A percentile compares a stretch with the other conserved stretches of the same genome.
phyloP scores from a whole-genome alignment of 352 stramenopile species.

The Globisporangium sylvaticum region DNA sequence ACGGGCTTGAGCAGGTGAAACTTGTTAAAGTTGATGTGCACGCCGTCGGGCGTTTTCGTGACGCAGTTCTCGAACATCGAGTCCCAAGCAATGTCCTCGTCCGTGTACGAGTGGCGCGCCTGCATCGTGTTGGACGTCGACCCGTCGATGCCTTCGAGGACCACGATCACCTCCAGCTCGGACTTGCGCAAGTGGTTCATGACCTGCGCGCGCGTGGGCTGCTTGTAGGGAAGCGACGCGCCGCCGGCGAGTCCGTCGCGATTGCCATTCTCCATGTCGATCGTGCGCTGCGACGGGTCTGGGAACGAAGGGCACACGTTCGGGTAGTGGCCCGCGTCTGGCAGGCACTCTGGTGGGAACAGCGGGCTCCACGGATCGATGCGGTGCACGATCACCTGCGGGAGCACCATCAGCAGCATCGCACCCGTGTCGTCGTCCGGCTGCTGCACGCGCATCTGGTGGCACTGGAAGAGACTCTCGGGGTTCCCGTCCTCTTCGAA shows the following conservation, averaged over 20 bases:
- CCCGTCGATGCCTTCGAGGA: constrained; percentile 82
- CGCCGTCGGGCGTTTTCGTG: constrained; percentile 38
- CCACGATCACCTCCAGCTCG: constrained; percentile 74
- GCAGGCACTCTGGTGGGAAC: constrained; percentile 75
- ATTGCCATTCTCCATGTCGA: constrained; percentile 85
- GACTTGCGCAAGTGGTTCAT: constrained; percentile 58
- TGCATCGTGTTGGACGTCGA: constrained; percentile 89
- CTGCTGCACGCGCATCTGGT: constrained; percentile 88
- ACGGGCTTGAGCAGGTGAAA: constrained; percentile 74
- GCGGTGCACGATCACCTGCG: constrained; percentile 77
- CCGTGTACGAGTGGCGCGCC: constrained; percentile 75
- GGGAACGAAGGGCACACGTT: constrained; percentile 59
- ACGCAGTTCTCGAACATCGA: constrained; percentile 78
- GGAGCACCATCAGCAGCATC: constrained; percentile 81
- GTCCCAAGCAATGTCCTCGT: constrained; percentile 81
- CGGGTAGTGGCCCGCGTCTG: constrained; percentile 36
- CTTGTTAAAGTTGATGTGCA: constrained; percentile 80
- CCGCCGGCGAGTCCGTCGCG: constrained; percentile 44
- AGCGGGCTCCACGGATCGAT: constrained; percentile 85
- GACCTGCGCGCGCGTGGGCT: constrained; percentile 71
- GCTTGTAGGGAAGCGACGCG: constrained; percentile 31
- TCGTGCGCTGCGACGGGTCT: constrained; percentile 61
- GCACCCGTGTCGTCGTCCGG: constrained; percentile 77
- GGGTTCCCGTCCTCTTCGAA: constrained; percentile 40
- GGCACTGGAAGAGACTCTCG: constrained; percentile 69